A percentile compares a stretch with the other conserved stretches of the same genome.
These are phyloP conservation scores for Aspergillus sojae DNA, from an alignment of 2,329 filamentous ascomycete species.

Conservation along the genomic window DNA sequence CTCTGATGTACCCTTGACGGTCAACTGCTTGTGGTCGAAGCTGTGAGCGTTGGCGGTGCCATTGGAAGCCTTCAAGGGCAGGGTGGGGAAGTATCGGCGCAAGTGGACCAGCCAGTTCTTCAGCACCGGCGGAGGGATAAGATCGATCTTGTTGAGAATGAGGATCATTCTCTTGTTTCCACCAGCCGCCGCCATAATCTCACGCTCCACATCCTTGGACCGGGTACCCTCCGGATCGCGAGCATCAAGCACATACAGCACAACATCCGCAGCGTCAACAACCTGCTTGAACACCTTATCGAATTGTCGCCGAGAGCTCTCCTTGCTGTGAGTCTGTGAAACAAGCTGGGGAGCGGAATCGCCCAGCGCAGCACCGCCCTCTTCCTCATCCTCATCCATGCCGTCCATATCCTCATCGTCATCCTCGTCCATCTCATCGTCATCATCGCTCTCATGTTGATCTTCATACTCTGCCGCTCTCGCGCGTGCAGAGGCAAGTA, in stretches of 20 bases:
- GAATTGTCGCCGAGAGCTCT: conserved; percentile 80
- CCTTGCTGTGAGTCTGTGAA: conserved; percentile 41
- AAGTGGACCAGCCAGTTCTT: conserved; percentile 84
- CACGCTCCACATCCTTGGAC: conserved; percentile 86
- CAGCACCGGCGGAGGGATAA: conserved; percentile 79
- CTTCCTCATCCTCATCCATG: conserved; percentile 58
- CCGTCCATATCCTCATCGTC: conserved; percentile 62
- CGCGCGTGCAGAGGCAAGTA: conserved; percentile 47
- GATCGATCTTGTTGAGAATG: conserved; percentile 93
- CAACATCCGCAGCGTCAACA: conserved; percentile 82
- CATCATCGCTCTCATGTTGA: conserved; percentile 39
- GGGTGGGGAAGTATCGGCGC: conserved; percentile 85
- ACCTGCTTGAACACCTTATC: conserved; percentile 97
- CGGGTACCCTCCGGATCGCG: conserved; percentile 88
- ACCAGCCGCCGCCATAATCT: conserved; percentile 83
- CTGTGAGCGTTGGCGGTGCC: conserved; percentile 83
- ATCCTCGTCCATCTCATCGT: conserved; percentile 51
- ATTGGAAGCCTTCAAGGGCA: conserved; percentile 82
- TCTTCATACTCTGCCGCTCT: conserved; percentile 42
- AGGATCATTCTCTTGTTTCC: conserved; percentile 87
- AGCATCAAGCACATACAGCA: conserved; percentile 91
- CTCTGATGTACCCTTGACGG: conserved; percentile 80
- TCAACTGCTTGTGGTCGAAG: conserved; percentile 89
- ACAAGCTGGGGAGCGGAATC: conserved; percentile 52
- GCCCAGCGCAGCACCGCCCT: conserved; percentile 54